A percentile compares a stretch with the other conserved stretches of the same genome.
phyloP scores from a whole-genome alignment of 2,329 filamentous ascomycete species.

The Aspergillus awamori region DNA sequence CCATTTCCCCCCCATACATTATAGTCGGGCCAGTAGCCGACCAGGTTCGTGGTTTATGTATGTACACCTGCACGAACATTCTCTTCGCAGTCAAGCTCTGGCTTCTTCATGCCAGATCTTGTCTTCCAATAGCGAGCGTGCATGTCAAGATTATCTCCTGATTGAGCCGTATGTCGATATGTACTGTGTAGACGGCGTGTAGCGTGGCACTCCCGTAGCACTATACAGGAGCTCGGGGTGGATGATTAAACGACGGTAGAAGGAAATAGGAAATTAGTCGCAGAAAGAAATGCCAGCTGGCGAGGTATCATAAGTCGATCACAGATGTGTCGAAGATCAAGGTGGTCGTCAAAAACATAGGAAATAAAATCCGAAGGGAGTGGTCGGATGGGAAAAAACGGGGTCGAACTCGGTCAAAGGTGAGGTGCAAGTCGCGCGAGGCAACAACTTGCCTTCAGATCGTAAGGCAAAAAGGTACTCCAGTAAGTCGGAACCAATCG shows the following conservation, averaged over 20 bases:
- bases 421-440: background rate
- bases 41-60: constrained; percentile 26
- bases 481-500: constrained; percentile 6
- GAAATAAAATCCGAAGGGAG: constrained; percentile 20
- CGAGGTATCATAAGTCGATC: constrained; percentile 27
- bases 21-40: constrained; percentile 26
- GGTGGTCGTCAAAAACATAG: constrained; percentile 27
- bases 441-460: background rate
- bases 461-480: background rate
- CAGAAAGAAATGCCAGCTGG: constrained; percentile 32
- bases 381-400: constrained; percentile 15
- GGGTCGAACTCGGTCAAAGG: constrained; percentile 6
- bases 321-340: constrained; percentile 21
- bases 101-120: constrained; percentile 12
- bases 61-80: constrained; percentile 37
- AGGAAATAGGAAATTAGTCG: constrained; percentile 29
- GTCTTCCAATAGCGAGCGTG: constrained; percentile 17
- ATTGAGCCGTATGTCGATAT: constrained; percentile 29
- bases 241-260: constrained; percentile 38
- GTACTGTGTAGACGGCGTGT: constrained; percentile 33
- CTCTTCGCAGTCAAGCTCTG: constrained; percentile 1
- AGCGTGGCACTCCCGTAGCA: constrained; percentile 23
- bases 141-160: constrained; percentile 21
- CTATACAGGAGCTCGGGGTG: constrained; percentile 35
- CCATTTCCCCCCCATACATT: constrained; percentile 26